Conservation (phyloP, 306 rosid species). For the Betula pendula region DNA sequence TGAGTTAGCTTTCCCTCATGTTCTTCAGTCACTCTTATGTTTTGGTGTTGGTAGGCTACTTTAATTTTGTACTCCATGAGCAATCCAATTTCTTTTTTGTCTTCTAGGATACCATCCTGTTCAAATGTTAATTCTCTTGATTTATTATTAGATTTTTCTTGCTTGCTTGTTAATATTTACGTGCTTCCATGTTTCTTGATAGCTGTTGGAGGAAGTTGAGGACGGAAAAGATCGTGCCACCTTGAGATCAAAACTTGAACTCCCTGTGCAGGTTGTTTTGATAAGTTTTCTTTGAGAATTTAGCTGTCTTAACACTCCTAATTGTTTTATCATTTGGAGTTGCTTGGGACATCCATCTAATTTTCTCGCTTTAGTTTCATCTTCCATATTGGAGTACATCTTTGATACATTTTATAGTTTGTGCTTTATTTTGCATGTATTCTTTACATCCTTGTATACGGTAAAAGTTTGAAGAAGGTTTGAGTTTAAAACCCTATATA, state of each 20-base stretch:
- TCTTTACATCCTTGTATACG: no score
- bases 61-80: background rate
- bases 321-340: slow-evolving; percentile 20
- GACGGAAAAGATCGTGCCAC: slow-evolving; percentile 91
- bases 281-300: slow-evolving; percentile 21
- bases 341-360: slow-evolving; percentile 13
- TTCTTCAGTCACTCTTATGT: background rate
- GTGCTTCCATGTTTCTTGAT: slow-evolving; percentile 23
- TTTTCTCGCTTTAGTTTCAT: slow-evolving; percentile 7
- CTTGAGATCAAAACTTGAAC: slow-evolving; percentile 95
- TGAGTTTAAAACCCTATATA: no score
- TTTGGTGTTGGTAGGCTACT: slow-evolving; percentile 3
- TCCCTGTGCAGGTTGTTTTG: slow-evolving; percentile 91
- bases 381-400: background rate
- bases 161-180: slow-evolving; percentile 21
- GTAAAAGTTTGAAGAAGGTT: no score
- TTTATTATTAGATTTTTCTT: slow-evolving; percentile 15
- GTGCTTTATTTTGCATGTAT: no score
- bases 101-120: background rate
- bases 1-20: background rate
- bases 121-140: slow-evolving; percentile 15
- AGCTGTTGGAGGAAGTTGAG: slow-evolving; percentile 96
- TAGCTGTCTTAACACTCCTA: slow-evolving; percentile 5
- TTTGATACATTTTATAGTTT: background rate
- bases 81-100: background rate